Percentiles rank a stretch among this genome's conserved stretches.
phyloP scores from a whole-genome alignment of 108 stramenopile species.

The Conticribra guillardii region DNA sequence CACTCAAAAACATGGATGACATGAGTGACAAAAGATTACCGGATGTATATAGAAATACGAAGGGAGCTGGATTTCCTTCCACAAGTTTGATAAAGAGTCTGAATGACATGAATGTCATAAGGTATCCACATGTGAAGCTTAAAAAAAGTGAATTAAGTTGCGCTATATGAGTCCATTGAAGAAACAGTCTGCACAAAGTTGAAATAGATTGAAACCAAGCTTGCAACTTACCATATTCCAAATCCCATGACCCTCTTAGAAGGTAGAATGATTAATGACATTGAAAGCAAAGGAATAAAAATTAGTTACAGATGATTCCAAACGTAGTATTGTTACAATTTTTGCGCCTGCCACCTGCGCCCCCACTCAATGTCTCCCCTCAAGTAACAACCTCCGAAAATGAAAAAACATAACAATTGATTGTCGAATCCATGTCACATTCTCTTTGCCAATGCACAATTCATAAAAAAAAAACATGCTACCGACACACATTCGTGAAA shows the following conservation, averaged over 20 bases:
- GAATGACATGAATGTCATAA: conserved; percentile 86
- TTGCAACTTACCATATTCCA: too few relatives aligned
- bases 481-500: too few relatives aligned
- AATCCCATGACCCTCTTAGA: conserved; percentile 14
- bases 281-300: background rate
- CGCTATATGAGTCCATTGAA: conserved; percentile 6
- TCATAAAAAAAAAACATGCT: too few relatives aligned
- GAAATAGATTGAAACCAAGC: too few relatives aligned
- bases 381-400: background rate
- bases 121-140: conserved; percentile 76
- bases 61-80: conserved; percentile 82
- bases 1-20: conserved; percentile 45
- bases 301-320: background rate
- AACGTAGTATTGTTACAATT: background rate
- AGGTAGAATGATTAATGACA: background rate
- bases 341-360: background rate
- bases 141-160: conserved; percentile 69
- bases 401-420: too few relatives aligned
- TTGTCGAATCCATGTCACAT: too few relatives aligned
- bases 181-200: too few relatives aligned
- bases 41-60: conserved; percentile 74
- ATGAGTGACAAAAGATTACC: conserved; percentile 41
- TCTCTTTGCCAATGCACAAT: too few relatives aligned
- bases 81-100: conserved; percentile 77
- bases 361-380: background rate